A percentile compares a stretch with the other conserved stretches of the same genome.
Evolutionary conservation across 2,329 filamentous ascomycete genomes (phyloP).

Genomic region (Cercospora canescens): DNA sequence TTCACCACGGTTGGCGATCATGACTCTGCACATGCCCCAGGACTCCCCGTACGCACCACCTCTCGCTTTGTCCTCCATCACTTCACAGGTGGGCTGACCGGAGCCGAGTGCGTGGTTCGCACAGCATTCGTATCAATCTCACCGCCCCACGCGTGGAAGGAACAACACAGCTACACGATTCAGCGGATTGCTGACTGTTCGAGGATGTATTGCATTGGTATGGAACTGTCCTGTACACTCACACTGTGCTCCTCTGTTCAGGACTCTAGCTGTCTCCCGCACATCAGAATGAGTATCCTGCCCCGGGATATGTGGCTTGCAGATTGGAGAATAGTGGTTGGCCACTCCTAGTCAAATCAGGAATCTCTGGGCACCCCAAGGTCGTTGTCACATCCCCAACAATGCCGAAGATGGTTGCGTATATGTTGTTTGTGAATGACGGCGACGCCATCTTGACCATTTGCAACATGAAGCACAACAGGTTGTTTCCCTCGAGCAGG

Average conservation of each 20-base stretch:
- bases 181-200: too few relatives aligned
- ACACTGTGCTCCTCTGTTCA: neutral
- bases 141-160: too few relatives aligned
- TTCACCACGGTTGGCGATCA: neutral
- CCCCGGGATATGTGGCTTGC: conserved; percentile 3
- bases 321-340: neutral
- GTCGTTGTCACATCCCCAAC: neutral
- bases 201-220: neutral
- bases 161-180: too few relatives aligned
- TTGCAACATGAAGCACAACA: conserved; percentile 7
- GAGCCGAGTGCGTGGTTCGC: too few relatives aligned
- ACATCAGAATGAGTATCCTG: neutral
- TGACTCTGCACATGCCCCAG: too few relatives aligned
- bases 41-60: too few relatives aligned
- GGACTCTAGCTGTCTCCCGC: neutral
- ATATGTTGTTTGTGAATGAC: conserved; percentile 6
- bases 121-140: too few relatives aligned
- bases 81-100: too few relatives aligned
- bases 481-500: neutral
- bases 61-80: too few relatives aligned
- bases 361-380: conserved; percentile 4
- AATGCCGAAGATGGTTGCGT: neutral
- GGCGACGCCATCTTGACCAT: conserved; percentile 1
- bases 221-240: neutral
- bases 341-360: conserved; percentile 4